Conservation (phyloP, 2,329 filamentous ascomycete genomes). For the Pseudocercospora ulei region DNA sequence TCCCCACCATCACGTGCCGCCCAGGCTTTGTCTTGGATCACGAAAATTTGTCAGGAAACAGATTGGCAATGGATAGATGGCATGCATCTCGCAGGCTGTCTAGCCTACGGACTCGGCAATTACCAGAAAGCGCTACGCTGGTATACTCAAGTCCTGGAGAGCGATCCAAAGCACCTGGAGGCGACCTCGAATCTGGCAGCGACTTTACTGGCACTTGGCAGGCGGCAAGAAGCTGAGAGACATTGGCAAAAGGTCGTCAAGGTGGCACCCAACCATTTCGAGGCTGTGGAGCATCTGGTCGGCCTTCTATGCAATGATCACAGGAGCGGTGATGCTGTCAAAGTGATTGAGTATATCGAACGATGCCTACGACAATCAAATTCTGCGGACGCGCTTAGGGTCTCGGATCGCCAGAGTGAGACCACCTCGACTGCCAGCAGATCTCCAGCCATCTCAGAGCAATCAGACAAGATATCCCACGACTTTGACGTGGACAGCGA, state of each 20-base stretch:
- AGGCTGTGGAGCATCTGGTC: conserved; percentile 89
- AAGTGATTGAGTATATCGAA: conserved; percentile 79
- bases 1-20: conserved; percentile 47
- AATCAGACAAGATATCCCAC: conserved; percentile 49
- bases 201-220: conserved; percentile 71
- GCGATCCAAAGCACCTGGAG: conserved; percentile 66
- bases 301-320: conserved; percentile 74
- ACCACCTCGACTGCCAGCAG: conserved; percentile 47
- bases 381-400: conserved; percentile 42
- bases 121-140: conserved; percentile 67
- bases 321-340: conserved; percentile 71
- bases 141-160: conserved; percentile 58
- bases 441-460: conserved; percentile 46
- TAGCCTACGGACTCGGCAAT: conserved; percentile 80
- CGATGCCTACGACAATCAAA: conserved; percentile 50
- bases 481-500: conserved; percentile 46
- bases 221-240: conserved; percentile 71
- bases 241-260: conserved; percentile 80
- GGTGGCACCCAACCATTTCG: conserved; percentile 76
- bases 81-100: conserved; percentile 79
- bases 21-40: conserved; percentile 61
- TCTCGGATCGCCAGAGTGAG: conserved; percentile 50
- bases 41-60: conserved; percentile 65
- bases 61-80: conserved; percentile 87
- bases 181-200: conserved; percentile 89